phyloP scores from a whole-genome alignment of 2,329 filamentous ascomycete genomes.

The Colletotrichum lindemuthianum region DNA sequence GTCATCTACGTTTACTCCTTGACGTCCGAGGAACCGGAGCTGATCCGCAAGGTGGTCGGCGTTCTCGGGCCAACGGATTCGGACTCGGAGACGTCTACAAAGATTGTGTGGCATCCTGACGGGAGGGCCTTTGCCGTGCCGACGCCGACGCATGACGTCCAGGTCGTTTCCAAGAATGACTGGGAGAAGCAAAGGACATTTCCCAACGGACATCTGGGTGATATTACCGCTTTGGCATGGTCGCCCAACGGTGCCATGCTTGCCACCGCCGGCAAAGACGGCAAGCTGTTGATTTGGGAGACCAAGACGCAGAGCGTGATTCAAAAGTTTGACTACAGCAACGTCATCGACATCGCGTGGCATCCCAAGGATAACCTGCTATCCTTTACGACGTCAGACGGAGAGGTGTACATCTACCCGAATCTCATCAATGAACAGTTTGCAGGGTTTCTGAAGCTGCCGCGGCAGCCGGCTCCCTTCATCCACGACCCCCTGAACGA shows the following conservation, averaged over 20 bases:
- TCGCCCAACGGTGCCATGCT: conserved; percentile 93
- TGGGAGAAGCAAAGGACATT: conserved; percentile 90
- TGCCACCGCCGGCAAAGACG: conserved; percentile 74
- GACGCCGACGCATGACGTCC: conserved; percentile 83
- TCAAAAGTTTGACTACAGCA: conserved; percentile 80
- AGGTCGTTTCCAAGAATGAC: conserved; percentile 87
- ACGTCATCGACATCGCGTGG: conserved; percentile 89
- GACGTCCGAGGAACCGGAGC: conserved; percentile 78
- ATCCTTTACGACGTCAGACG: conserved; percentile 92
- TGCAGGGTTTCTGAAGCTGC: conserved; percentile 64
- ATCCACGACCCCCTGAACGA: conserved; percentile 83
- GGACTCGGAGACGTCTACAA: conserved; percentile 79
- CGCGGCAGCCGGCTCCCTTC: conserved; percentile 81
- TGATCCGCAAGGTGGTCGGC: conserved; percentile 86
- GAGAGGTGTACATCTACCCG: conserved; percentile 90
- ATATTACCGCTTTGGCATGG: conserved; percentile 90
- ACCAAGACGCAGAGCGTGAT: conserved; percentile 86
- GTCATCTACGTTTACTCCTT: conserved; percentile 91
- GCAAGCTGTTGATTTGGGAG: conserved; percentile 85
- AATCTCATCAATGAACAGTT: conserved; percentile 72
- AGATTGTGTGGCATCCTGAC: conserved; percentile 91
- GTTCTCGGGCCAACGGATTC: conserved; percentile 82
- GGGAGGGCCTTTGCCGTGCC: conserved; percentile 89
- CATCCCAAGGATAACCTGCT: conserved; percentile 89
- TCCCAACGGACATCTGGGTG: conserved; percentile 79